A percentile compares a stretch with the other conserved stretches of the same genome.
These are phyloP conservation scores for Aeschynomene evenia DNA, from an alignment of 306 rosid species.

Conservation along the genomic window DNA sequence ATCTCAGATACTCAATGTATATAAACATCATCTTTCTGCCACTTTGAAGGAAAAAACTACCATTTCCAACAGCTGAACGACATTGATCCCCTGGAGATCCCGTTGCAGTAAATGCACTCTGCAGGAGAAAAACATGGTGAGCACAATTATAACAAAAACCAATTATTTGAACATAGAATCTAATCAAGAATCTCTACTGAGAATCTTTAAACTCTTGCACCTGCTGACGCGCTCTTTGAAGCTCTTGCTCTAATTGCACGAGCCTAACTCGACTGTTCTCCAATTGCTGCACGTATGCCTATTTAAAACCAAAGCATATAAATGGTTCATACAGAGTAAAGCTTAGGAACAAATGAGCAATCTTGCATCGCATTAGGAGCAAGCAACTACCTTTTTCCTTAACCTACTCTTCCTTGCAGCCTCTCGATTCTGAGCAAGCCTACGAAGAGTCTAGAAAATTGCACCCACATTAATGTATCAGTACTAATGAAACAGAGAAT, in stretches of 20 bases:
- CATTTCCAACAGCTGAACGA: slow-evolving; percentile 53
- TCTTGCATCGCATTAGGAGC: neutral
- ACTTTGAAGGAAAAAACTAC: slow-evolving; percentile 27
- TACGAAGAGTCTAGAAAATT: slow-evolving; percentile 50
- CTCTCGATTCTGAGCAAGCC: slow-evolving; percentile 88
- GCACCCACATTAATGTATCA: slow-evolving; percentile 11
- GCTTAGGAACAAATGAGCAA: neutral
- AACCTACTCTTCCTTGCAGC: slow-evolving; percentile 86
- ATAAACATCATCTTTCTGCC: neutral
- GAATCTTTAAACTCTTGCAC: slow-evolving; percentile 37
- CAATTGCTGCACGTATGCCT: slow-evolving; percentile 90
- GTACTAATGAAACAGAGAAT: neutral
- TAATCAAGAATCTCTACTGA: neutral
- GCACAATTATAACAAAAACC: neutral
- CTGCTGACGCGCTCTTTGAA: slow-evolving; percentile 74
- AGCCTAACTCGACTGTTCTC: slow-evolving; percentile 69
- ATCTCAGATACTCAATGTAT: neutral
- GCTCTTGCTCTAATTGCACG: slow-evolving; percentile 73
- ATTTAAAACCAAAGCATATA: slow-evolving; percentile 54
- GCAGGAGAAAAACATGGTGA: slow-evolving; percentile 7
- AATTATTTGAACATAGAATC: neutral
- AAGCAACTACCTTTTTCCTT: slow-evolving; percentile 70
- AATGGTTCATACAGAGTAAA: slow-evolving; percentile 27
- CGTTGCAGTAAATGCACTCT: slow-evolving; percentile 46
- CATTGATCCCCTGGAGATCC: slow-evolving; percentile 48